Evolutionary conservation across 495 filamentous ascomycete genomes (phyloP), one percentile per base, ranked within the genome.

Genomic region (Tuber umbilicatum): DNA sequence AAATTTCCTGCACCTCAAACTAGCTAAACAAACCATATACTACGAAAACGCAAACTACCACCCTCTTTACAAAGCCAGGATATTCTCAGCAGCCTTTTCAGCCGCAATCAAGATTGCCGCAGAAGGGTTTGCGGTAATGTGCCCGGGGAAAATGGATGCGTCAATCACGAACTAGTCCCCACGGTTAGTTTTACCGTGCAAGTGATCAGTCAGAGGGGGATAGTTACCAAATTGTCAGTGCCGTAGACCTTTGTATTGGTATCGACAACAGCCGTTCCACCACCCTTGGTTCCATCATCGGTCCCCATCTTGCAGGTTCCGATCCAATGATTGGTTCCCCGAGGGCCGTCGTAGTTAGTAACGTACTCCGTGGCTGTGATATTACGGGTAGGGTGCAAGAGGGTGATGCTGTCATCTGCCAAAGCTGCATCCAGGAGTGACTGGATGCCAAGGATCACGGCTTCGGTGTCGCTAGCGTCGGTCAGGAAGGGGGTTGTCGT

Each of bases 271-370:
- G 86, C 80, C n/a, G 88, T 87, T 70, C 90, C 90, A 50, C 85
- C 84, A 75, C 85, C 84, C 45, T 71, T 42, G 38, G 89, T 87
- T 37, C 91, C 91, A 78, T 91, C 89, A 81, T 92, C 89, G 39
- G 83, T 83, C 67, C 91, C 91, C 75, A 93, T 85, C 86, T 91
- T 92, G 67, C 85, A 84, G 43, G 85, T 87, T 41, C 86, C 87
- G 76, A 91, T 86, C 90, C 91, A 93, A 86, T 93, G 91, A 83
- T 91, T 92, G 74, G 90, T 84, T 42, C 89, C 85, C 37, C 88
- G 88, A 70, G 87, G 86, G 42, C 87, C 85, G 55, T 87, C 82
- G 76, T 88, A 87, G 70, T 77, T 76, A 67, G 88, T 86, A 47
- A 89, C 86, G 80, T 89, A 89, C 2, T 87, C 85, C 31, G 85